phyloP scores from a whole-genome alignment of 768 basidiomycete genomes.

The Tricholoma sp. region DNA sequence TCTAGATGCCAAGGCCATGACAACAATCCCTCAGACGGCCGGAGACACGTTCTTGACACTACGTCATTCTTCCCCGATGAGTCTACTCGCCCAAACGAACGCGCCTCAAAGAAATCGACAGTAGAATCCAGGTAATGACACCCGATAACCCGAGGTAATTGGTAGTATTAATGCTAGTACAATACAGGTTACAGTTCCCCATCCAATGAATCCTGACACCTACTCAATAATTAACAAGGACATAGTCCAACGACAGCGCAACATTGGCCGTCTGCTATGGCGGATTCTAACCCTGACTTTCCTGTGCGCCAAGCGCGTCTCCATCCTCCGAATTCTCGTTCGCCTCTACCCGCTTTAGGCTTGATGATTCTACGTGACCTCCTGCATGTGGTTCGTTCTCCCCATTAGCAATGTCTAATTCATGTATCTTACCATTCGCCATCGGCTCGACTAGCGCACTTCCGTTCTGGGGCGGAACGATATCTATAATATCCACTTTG shows the following conservation, averaged over 20 bases:
- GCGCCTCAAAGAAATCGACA: too few relatives aligned
- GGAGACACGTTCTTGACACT: too few relatives aligned
- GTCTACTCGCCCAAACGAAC: too few relatives aligned
- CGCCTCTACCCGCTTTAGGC: constrained; percentile 13
- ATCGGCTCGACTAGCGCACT: not conserved
- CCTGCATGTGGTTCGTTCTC: not conserved
- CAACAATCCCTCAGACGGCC: too few relatives aligned
- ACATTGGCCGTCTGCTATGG: constrained; percentile 10
- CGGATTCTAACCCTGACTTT: constrained; percentile 25
- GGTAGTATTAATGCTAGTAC: too few relatives aligned
- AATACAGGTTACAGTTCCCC: too few relatives aligned
- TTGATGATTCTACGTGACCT: not conserved
- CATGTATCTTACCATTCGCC: not conserved
- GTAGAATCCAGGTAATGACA: not conserved
- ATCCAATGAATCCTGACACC: not conserved
- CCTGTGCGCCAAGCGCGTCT: constrained; percentile 20
- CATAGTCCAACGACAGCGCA: not conserved
- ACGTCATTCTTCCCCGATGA: too few relatives aligned
- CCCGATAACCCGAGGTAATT: not conserved
- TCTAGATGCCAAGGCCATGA: too few relatives aligned
- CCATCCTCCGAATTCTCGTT: constrained; percentile 22
- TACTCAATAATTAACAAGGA: not conserved
- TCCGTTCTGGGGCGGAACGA: not conserved
- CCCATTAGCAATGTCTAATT: not conserved
- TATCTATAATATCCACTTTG: not conserved